Evolutionary conservation across 2,329 filamentous ascomycete genomes (phyloP), one percentile per base, ranked within the genome.

Genomic region (Gyromitra esculenta): DNA sequence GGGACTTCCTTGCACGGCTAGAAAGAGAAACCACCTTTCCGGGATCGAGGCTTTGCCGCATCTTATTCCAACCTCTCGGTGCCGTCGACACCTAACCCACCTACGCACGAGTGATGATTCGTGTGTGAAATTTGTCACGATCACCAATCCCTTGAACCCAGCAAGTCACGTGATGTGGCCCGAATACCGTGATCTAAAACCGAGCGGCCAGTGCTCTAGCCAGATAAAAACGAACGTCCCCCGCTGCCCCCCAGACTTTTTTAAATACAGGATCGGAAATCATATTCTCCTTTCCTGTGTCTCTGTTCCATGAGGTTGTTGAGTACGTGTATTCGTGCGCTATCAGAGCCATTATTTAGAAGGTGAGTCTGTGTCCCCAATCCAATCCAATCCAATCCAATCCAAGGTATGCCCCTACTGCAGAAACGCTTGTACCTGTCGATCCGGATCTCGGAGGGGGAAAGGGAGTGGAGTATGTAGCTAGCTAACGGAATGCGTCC

Each of bases 361-460:
- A 56, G 9, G 52, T 56, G 52, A 56, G 52, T 35, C 21, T 9
- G 21, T 31, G 4, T 2, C 25, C 25, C 25, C 25, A 31, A 31
- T 31, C 25, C 25, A 56, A 5, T 56, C 31, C 21, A 52, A 21
- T 21, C 18, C 25, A 31, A 31, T 31, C 25, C 25, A 56, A 5
- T 56, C 31, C 21, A 52, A 21, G 48, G 48, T 18, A n/a, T 52
- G 25, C 8, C 48, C 48, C 48, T 52, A 52, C 48, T 5, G 7
- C 48, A 45, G 11, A 13, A 18, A n/a, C 52, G 52, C 52, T 56
- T 56, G 25, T 56, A 56, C 52, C 25, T 56, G 52, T 56, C 52
- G 52, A 56, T 56, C 52, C 21, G 52, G 52, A 4, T 9, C 21
- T 31, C 52, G 52, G 52, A 9, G 25, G 15, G 21, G 15, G 21